Evolutionary conservation across 2,329 filamentous ascomycete species (phyloP).

Genomic region (Colletotrichum sublineola): DNA sequence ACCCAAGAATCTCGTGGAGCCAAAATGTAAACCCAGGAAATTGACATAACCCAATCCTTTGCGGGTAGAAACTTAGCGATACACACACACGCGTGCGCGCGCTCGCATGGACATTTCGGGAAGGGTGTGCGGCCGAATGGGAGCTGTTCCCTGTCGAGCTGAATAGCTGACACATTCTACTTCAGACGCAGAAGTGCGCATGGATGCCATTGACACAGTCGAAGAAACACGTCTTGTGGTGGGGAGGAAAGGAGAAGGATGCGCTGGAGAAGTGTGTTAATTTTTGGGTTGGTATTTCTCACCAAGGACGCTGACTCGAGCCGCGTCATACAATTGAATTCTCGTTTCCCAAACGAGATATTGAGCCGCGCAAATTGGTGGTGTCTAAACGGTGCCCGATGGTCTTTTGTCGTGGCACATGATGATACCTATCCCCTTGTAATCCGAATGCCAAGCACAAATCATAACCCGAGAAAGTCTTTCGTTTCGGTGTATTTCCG

Average conservation of each 20-base stretch:
- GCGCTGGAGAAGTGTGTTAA: not conserved
- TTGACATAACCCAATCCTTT: slow-evolving; percentile 31
- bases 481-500: not conserved
- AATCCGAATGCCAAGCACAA: not conserved
- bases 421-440: not conserved
- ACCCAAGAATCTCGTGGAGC: slow-evolving; percentile 15
- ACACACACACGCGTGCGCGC: not conserved
- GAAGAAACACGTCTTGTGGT: not conserved
- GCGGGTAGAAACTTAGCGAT: not conserved
- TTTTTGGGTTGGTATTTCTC: not conserved
- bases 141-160: slow-evolving; percentile 32
- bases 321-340: not conserved
- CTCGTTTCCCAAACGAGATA: not conserved
- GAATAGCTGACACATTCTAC: slow-evolving; percentile 17
- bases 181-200: slow-evolving; percentile 4
- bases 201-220: not conserved
- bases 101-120: not conserved
- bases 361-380: not conserved
- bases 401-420: not conserved
- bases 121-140: not conserved
- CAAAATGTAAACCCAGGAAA: not conserved
- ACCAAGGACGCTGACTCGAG: not conserved
- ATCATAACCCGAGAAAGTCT: not conserved
- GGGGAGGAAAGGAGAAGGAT: no score
- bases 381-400: not conserved